Evolutionary conservation across 441 rosid species (phyloP), one percentile per base, ranked within the genome.

Genomic region (Jatropha multifida): DNA sequence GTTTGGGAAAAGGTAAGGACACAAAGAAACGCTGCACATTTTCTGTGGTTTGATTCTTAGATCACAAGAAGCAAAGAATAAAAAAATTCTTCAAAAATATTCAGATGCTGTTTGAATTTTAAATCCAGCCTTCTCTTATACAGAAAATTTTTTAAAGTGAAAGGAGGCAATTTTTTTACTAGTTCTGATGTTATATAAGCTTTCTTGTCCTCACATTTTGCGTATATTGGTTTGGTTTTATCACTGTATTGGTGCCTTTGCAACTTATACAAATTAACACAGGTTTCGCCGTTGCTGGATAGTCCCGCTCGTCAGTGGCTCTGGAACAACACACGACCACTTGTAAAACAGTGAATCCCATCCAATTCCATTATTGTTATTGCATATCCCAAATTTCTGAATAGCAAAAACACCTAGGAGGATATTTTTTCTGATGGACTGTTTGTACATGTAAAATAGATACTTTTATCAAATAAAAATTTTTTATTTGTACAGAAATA

Each of bases 1-100:
- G 98, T 92, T 69, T 92, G 99, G 99, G 94, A 86, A 73, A 95
- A 95, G 97, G 99, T 90, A 77, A 83, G 78, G 44, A 61, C 41
- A 17, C 12, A 32, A 7, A 0, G 37, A 27, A 23, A 55, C 46
- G 11, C 23, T 23, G 23, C 0, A 23, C 23, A 23, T 23, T 23
- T 23, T 48, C 5, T 60, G 14, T 7, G 3, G 62, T 32, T 32
- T 2, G 32, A 32, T 32, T 32, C 32, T 32, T 32, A 32, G 32
- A 32, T 32, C 32, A 32, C 32, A 32, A 32, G 40, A 48, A 66
- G 52, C 14, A 68, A 46, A 32, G 27, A 49, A 27, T 26, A 51
- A 23, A 48, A 54, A 56, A 9, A 23, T 59, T 14, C 42, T 61
- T 26, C 17, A 1, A 14, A 61, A 12, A 17, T 4, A 37, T 5